A percentile compares a stretch with the other conserved stretches of the same genome.
phyloP scores from a whole-genome alignment of 495 filamentous ascomycete species.

The Talaromyces wortmannii region DNA sequence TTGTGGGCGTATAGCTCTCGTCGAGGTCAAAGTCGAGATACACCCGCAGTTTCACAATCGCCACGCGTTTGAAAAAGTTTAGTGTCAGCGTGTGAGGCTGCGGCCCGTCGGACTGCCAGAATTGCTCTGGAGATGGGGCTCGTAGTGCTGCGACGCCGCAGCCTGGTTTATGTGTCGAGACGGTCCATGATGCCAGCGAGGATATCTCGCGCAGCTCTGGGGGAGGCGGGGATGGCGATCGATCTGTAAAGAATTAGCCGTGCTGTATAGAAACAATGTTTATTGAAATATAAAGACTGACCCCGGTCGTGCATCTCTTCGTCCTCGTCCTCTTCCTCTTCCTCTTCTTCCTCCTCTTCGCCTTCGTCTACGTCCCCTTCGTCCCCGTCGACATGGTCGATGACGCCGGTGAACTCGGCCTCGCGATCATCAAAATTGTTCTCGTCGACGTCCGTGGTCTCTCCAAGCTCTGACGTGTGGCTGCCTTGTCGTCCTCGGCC shows the following conservation, averaged over 20 bases:
- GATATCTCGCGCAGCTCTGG: conserved; percentile 78
- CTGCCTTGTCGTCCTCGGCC: not conserved
- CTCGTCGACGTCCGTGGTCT: not conserved
- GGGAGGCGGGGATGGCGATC: conserved; percentile 32
- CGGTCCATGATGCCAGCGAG: conserved; percentile 88
- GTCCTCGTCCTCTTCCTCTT: conserved; percentile 23
- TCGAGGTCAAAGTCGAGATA: conserved; percentile 87
- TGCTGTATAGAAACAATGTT: not conserved
- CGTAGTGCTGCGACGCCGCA: conserved; percentile 83
- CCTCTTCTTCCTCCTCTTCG: conserved; percentile 32
- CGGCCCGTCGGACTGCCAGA: conserved; percentile 97
- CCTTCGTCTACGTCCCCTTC: conserved; percentile 25
- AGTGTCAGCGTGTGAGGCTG: conserved; percentile 92
- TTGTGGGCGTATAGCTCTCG: conserved; percentile 95
- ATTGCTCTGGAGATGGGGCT: conserved; percentile 67
- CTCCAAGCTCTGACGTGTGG: not conserved
- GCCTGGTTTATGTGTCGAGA: conserved; percentile 84
- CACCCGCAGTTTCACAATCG: conserved; percentile 73
- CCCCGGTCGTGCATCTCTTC: conserved; percentile 35
- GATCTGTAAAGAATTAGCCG: conserved; percentile 12
- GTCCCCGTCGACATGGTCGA: conserved; percentile 10
- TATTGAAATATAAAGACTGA: conserved; percentile 9
- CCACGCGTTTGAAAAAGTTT: conserved; percentile 90
- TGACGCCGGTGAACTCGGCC: not conserved
- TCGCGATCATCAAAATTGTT: conserved; percentile 8